A percentile compares a stretch with the other conserved stretches of the same genome.
Conservation (phyloP, 1,284 basidiomycete genomes). For the Tilletia horrida region DNA sequence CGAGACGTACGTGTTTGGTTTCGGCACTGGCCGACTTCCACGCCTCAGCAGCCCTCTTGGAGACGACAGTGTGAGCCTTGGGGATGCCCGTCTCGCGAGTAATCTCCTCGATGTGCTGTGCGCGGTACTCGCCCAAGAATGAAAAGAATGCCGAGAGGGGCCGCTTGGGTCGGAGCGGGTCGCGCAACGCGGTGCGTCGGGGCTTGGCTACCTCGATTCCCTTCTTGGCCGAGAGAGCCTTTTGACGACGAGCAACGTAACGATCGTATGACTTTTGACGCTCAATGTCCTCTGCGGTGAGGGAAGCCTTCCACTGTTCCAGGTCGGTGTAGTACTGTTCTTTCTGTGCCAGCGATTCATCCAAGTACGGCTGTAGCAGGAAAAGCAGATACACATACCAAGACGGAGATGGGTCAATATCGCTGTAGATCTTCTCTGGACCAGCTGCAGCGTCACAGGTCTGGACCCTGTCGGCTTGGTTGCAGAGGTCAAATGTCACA, state of each 20-base stretch:
- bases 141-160: slow-evolving; percentile 44
- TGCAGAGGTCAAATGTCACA: neutral
- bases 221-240: slow-evolving; percentile 30
- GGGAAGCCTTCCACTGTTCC: slow-evolving; percentile 37
- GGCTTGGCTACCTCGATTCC: neutral
- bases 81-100: too few relatives aligned
- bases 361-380: slow-evolving; percentile 31
- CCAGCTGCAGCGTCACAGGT: too few relatives aligned
- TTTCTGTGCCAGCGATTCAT: slow-evolving; percentile 36
- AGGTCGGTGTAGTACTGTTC: slow-evolving; percentile 39
- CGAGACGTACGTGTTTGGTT: neutral
- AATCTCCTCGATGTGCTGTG: slow-evolving; percentile 21
- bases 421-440: too few relatives aligned
- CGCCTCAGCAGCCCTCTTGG: neutral
- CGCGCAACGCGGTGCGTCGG: slow-evolving; percentile 24
- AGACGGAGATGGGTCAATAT: too few relatives aligned
- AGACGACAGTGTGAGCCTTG: neutral
- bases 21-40: neutral
- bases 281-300: slow-evolving; percentile 48
- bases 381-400: too few relatives aligned
- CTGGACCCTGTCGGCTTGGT: too few relatives aligned
- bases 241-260: slow-evolving; percentile 38
- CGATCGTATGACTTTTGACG: slow-evolving; percentile 44
- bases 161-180: slow-evolving; percentile 44
- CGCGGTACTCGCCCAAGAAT: slow-evolving; percentile 41